Conservation (phyloP, 2,329 filamentous ascomycete genomes). For the Aureobasidium sp. region DNA sequence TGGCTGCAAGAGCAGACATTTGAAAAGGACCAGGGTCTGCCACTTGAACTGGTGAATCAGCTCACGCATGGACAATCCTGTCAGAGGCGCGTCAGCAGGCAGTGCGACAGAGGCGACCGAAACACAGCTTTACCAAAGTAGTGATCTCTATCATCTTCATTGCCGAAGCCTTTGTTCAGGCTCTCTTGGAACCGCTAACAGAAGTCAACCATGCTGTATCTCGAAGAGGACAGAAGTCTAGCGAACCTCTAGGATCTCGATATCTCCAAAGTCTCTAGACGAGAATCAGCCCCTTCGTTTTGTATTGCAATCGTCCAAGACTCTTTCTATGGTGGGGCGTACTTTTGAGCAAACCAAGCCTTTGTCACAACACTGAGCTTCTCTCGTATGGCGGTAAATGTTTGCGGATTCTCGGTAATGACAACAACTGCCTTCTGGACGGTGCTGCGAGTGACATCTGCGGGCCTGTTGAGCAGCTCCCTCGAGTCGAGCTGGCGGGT, state of each 20-base stretch:
- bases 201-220: slow-evolving; percentile 36
- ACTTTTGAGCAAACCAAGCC: slow-evolving; percentile 91
- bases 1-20: slow-evolving; percentile 86
- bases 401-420: slow-evolving; percentile 82
- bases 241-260: slow-evolving; percentile 68
- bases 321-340: slow-evolving; percentile 18
- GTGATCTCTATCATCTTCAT: slow-evolving; percentile 71
- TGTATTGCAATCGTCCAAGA: not conserved
- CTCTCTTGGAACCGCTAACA: slow-evolving; percentile 72
- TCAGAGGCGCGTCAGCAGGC: not conserved
- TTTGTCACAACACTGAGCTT: slow-evolving; percentile 83
- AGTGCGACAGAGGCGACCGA: not conserved
- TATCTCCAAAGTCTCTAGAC: slow-evolving; percentile 72
- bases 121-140: slow-evolving; percentile 62
- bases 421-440: slow-evolving; percentile 98
- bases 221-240: not conserved
- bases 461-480: slow-evolving; percentile 66
- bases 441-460: slow-evolving; percentile 92
- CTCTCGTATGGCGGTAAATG: slow-evolving; percentile 85
- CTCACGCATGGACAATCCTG: slow-evolving; percentile 70
- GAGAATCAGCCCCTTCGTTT: slow-evolving; percentile 7
- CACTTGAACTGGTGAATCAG: slow-evolving; percentile 90
- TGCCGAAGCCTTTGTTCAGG: slow-evolving; percentile 52
- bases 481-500: slow-evolving; percentile 83
- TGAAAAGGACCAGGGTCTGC: slow-evolving; percentile 89